Evolutionary conservation across 2,329 filamentous ascomycete species (phyloP), one percentile per base, ranked within the genome.

Genomic region (Sporothrix globosa): DNA sequence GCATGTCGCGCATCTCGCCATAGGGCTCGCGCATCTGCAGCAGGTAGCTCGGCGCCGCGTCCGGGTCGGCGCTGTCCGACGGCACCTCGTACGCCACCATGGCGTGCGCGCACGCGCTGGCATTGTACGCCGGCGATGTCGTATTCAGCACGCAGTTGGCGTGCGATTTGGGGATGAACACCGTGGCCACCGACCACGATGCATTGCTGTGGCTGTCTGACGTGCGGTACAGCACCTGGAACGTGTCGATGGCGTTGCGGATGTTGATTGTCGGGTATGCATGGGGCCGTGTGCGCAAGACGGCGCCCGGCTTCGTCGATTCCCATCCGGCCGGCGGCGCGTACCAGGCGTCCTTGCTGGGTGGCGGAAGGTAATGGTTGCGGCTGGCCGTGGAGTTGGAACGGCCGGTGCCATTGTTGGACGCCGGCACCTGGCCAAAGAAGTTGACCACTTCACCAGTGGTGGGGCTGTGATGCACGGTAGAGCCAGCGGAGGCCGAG

Each of bases 51-150:
- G 77, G 83, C 70, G 76, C 77, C 1, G 75, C 73, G 34, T 83
- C 78, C 17, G 81, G 75, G 44, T 79, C 76, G 11, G 80, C 79
- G n/a, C 79, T 79, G 60, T 83, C 76, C 41, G 80, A 76, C 0
- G 81, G 75, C 4, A 81, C 74, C 74, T 82, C 80, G 73, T 81
- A 82, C 0, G 80, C 81, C 0, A 83, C 74, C 4, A 82, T 63
- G 13, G 73, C 74, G 39, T 69, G 44, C 3, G 68, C 34, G 19
- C 68, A 67, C 5, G 54, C 41, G 13, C 30, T 44, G 27, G 21
- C 19, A n/a, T 50, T 48, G 53, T 41, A 6, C 21, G 21, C 4
- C 17, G 21, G 41, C 11, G 21, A 52, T 1, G 46, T 67, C 46
- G 56, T 27, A 30, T 34, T 30, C 34, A 39, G 48, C 52, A 34